phyloP scores from a whole-genome alignment of 805 yeast genomes.

The Scheffersomyces lignosus region DNA sequence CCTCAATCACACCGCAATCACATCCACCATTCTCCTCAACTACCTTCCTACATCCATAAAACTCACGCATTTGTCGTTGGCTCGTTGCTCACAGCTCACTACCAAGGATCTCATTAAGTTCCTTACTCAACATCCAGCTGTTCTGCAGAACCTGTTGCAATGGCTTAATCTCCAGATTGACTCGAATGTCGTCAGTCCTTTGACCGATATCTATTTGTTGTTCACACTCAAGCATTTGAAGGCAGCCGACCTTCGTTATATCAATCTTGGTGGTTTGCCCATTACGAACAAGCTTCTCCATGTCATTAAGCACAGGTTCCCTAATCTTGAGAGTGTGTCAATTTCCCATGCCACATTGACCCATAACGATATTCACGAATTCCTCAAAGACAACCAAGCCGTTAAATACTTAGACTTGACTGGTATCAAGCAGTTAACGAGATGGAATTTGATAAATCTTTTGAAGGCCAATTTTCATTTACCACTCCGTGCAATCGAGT shows the following conservation, averaged over 20 bases:
- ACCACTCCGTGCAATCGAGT: slow-evolving; percentile 60
- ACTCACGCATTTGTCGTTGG: slow-evolving; percentile 70
- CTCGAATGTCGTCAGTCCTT: slow-evolving; percentile 59
- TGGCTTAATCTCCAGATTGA: slow-evolving; percentile 72
- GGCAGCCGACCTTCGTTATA: slow-evolving; percentile 45
- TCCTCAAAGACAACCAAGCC: slow-evolving; percentile 27
- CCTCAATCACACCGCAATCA: slow-evolving; percentile 76
- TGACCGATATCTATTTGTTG: slow-evolving; percentile 50
- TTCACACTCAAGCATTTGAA: slow-evolving; percentile 45
- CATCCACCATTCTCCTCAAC: slow-evolving; percentile 56
- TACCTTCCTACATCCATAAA: slow-evolving; percentile 54
- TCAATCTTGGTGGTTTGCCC: slow-evolving; percentile 69
- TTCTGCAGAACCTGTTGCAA: slow-evolving; percentile 44
- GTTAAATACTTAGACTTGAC: slow-evolving; percentile 64
- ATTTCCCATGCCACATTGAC: slow-evolving; percentile 40
- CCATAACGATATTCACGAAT: slow-evolving; percentile 37
- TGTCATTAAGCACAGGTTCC: slow-evolving; percentile 40
- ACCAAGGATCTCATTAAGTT: slow-evolving; percentile 72
- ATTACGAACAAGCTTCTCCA: slow-evolving; percentile 41
- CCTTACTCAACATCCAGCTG: slow-evolving; percentile 70
- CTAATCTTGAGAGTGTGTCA: slow-evolving; percentile 42
- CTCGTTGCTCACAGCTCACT: slow-evolving; percentile 58
- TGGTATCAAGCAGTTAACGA: slow-evolving; percentile 57
- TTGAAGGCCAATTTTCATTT: slow-evolving; percentile 27
- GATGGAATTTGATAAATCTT: slow-evolving; percentile 49